A percentile compares a stretch with the other conserved stretches of the same genome.
phyloP scores from a whole-genome alignment of 768 basidiomycete species.

The Tubosaeta sp. region DNA sequence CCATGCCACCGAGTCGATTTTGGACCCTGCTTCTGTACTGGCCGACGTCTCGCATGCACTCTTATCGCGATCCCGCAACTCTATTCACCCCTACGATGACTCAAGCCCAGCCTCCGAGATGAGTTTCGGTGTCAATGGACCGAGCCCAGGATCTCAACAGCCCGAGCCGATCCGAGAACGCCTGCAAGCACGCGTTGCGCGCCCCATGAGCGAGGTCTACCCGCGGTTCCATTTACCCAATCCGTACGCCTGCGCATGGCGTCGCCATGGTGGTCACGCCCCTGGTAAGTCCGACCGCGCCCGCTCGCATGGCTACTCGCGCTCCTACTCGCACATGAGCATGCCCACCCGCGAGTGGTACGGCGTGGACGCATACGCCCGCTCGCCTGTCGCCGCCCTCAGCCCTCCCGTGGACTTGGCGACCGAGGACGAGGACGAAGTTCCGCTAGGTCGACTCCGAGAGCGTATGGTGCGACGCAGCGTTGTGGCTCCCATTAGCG shows the following conservation, averaged over 20 bases:
- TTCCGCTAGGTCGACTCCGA: constrained; percentile 13
- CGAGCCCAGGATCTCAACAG: background rate
- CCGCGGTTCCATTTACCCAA: constrained; percentile 10
- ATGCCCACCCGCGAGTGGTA: constrained; percentile 10
- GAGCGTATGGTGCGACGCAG: constrained; percentile 6
- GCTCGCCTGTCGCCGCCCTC: constrained; percentile 14
- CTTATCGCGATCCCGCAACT: constrained; percentile 16
- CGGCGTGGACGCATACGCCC: constrained; percentile 5
- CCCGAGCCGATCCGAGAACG: background rate
- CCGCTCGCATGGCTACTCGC: background rate
- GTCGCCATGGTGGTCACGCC: constrained; percentile 9
- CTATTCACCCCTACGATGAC: constrained; percentile 14
- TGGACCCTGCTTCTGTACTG: constrained; percentile 4
- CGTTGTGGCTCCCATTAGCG: background rate
- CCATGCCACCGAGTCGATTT: background rate
- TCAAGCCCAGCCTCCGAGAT: constrained; percentile 4
- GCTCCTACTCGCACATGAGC: constrained; percentile 9
- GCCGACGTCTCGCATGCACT: constrained; percentile 15
- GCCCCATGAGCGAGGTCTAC: background rate
- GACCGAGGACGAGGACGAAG: constrained; percentile 8
- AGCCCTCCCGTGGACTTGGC: constrained; percentile 14
- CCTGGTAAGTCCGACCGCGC: constrained; percentile 13
- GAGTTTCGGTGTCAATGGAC: constrained; percentile 1
- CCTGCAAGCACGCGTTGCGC: background rate
- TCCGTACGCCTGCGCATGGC: constrained; percentile 15